Evolutionary conservation across 768 basidiomycete species (phyloP), one percentile per base, ranked within the genome.

Genomic region (Rhizopogon sp.): DNA sequence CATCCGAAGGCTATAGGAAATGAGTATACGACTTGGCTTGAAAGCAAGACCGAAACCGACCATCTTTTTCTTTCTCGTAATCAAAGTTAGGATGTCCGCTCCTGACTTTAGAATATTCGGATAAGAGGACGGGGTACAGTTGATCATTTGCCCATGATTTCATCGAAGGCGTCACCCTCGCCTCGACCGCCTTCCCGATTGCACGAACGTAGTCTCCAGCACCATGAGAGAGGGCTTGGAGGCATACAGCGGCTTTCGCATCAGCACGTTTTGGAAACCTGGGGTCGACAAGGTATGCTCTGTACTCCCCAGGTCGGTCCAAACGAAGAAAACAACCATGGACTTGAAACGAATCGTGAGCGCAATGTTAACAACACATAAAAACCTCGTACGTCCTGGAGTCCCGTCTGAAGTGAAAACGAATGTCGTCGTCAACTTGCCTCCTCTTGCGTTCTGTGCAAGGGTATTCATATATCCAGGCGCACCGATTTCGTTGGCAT

Each of bases 191-290:
- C 10, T 68, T 67, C 16, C 68, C 66, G 35, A 83, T 64, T 4
- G 67, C 64, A 16, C 79, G 81, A 43, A 86, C 78, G 59, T 83
- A 83, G 20, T 74, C 67, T 5, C 82, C 83, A 9, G 84, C 70
- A 8, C 83, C 83, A 57, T 82, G 76, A 2, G 84, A 81, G 65
- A 89, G 79, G 0, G 86, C 88, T 14, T 81, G 71, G 22, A 90
- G 66, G 56, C 79, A 82, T 2, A 81, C 88, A 0, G 87, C 88
- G 0, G 77, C 74, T 65, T 85, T 87, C n/a, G 87, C 87, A 51
- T 89, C 87, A 0, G 70, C 68, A 3, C 81, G 81, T 60, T 80
- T 85, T 2, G 73, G 60, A 58, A 88, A 88, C 14, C 74, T 72
- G 0, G 82, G 72, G n/a, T 88, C 86, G 29, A 85, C 83, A 5